These are phyloP conservation scores for Aspergillus sclerotiicarbonarius DNA, from an alignment of 495 filamentous ascomycete genomes.

Conservation along the genomic window DNA sequence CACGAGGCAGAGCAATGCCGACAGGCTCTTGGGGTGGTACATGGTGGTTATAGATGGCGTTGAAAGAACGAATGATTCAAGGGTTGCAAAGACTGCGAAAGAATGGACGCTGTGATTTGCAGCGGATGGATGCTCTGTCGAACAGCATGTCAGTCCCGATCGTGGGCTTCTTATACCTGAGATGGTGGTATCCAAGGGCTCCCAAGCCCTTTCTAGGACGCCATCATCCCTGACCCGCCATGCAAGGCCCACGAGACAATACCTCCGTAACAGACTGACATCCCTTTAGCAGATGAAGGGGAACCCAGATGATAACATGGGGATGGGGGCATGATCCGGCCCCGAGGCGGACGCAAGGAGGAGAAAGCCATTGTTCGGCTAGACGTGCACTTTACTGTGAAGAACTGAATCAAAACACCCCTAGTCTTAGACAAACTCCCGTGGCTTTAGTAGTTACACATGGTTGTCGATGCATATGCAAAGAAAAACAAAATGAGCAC, in stretches of 20 bases:
- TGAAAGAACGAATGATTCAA: conserved; percentile 20
- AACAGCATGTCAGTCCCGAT: not conserved
- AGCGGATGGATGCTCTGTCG: conserved; percentile 6
- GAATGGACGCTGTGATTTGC: conserved; percentile 12
- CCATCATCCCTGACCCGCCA: conserved; percentile 2
- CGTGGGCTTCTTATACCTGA: conserved; percentile 11
- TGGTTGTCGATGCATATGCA: conserved; percentile 8
- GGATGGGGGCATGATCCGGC: conserved; percentile 4
- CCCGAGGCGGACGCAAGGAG: conserved; percentile 16
- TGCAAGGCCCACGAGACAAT: conserved; percentile 14
- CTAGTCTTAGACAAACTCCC: not conserved
- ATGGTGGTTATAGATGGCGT: conserved; percentile 18
- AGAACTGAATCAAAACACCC: no score
- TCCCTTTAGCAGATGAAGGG: not conserved
- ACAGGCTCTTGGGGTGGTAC: conserved; percentile 33
- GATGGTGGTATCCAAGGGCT: not conserved
- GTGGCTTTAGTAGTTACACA: conserved; percentile 12
- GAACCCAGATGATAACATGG: conserved; percentile 11
- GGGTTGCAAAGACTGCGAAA: no score
- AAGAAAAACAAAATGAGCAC: conserved; percentile 11
- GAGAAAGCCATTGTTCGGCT: conserved; percentile 6
- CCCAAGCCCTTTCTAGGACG: conserved; percentile 13
- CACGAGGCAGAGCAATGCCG: conserved; percentile 36
- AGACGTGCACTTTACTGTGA: not conserved
- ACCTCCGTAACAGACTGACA: not conserved